Percentiles rank a stretch among this genome's conserved stretches.
Evolutionary conservation across 1,284 basidiomycete species (phyloP).

Genomic region (Naganishia sp.): DNA sequence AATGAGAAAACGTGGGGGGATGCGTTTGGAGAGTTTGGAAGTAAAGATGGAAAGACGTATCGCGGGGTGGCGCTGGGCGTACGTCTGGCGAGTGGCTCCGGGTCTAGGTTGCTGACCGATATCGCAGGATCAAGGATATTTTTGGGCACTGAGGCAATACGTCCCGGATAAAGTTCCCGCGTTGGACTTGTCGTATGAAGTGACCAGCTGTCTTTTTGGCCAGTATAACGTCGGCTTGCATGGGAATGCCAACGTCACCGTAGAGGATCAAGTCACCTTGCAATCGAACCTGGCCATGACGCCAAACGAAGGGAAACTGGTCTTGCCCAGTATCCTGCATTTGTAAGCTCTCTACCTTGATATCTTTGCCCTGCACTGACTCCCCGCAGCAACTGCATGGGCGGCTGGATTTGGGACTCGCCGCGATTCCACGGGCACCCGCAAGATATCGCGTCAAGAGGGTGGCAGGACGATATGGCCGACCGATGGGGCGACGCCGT

Average conservation of each 20-base stretch:
- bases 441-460: not conserved
- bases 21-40: not conserved
- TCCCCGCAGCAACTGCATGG: not conserved
- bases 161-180: not conserved
- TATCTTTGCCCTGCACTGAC: not conserved
- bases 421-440: not conserved
- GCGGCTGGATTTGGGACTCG: not conserved
- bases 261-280: not conserved
- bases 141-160: not conserved
- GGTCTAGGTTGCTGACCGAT: too few species aligned
- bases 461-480: too few species aligned
- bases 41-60: constrained; percentile 5
- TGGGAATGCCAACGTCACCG: not conserved
- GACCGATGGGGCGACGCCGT: constrained; percentile 1
- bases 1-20: not conserved
- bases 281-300: not conserved
- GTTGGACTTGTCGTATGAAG: not conserved
- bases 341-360: not conserved
- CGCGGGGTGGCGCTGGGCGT: not conserved
- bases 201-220: not conserved
- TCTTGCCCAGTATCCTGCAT: not conserved
- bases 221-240: not conserved
- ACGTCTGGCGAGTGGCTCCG: not conserved
- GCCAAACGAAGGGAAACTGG: not conserved
- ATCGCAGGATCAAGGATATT: constrained; percentile 1